Base-by-base conservation (phyloP, 305 asterid genomes). In the Euphrasia arctica region DNA sequence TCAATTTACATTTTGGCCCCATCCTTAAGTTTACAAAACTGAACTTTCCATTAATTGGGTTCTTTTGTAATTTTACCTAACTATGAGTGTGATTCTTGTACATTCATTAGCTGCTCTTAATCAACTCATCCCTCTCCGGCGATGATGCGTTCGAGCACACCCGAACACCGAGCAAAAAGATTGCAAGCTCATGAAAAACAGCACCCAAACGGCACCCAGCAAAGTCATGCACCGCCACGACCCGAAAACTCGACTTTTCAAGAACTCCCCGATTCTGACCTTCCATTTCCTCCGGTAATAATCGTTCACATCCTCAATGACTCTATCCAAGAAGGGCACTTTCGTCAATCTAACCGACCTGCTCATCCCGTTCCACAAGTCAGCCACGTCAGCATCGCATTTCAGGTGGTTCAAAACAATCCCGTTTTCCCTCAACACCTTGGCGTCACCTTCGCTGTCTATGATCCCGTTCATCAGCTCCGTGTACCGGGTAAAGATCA, bases 331-430 rank as follows among this genome's bases (percentile, higher is more conserved):
- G 65, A 79, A 75, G 74, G 85, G 80, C 69, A 87, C 90, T 67
- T 85, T 83, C 4, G 90, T 85, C 83, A 85, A 54, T 70, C 82
- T 83, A 36, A 85, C 57, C 2, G 87, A 83, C 73, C 76, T 85
- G 63, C 81, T 79, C 94, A 83, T 87, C 49, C 91, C 91, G 64
- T 90, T 87, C 90, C 95, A 90, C 70, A 90, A 36, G 42, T 36
- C 42, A 36, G 94, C 88, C 63, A 79, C 87, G n/a, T 85, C 95
- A 8, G 7, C 7, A 6, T 36, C 42, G 2, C 42, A 36, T 36
- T 36, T 36, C 42, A 36, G 42, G 2, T 36, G 42, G 42, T 36
- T 36, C 42, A 36, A 36, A 36, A 36, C 42, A 36, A 36, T 36
- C 42, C 42, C 42, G 7, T 36, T 36, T 36, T 36, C 42, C 42